Base-by-base conservation (phyloP, 2,329 filamentous ascomycete species). In the Beauveria bassiana region DNA sequence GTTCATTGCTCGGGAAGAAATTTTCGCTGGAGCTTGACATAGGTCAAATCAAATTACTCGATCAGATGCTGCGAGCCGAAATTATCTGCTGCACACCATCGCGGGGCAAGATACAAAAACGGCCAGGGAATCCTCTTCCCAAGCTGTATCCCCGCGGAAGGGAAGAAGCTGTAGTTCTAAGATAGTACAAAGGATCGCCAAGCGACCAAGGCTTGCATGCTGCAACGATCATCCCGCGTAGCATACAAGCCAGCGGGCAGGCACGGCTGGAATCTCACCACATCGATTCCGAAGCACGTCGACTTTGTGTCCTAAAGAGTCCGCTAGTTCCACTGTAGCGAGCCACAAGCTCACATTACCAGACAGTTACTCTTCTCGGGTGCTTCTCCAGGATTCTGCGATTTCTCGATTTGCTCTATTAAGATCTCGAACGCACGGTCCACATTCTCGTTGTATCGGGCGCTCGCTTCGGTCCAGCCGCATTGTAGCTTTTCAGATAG, bases 381-480 rank as follows among this genome's bases (percentile, higher is more conserved):
- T 8, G 91, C 88, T 76, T 96, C 91, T 69, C 87, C 87, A 1
- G 93, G 93, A 72, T 96, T 96, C 76, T 96, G 90, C 28, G 88
- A 87, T 77, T 96, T 96, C 77, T 99, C 95, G 65, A 99, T 93
- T 79, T 98, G 90, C 54, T 84, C 90, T 69, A 99, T 92, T 79
- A 99, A 88, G 65, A 96, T 82, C 76, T 98, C 93, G 72, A 99
- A 99, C 2, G 91, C 91, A 75, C 91, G 93, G 68, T 83, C 82
- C 54, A 99, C 95, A 72, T 98, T 96, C 78, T 93, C 91, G 74
- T 97, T 93, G 76, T 95, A 96, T 62, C 93, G 86, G 31, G 95
- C 95, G 71, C 90, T 96, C 61, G 95, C 92, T 78, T 99, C 95
- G 53, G 92, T 96, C 85, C 91, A 97, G 43, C 89, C 92, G 75